Evolutionary conservation across 2,329 filamentous ascomycete species (phyloP).

Genomic region (Hymenoscyphus fraxineus): DNA sequence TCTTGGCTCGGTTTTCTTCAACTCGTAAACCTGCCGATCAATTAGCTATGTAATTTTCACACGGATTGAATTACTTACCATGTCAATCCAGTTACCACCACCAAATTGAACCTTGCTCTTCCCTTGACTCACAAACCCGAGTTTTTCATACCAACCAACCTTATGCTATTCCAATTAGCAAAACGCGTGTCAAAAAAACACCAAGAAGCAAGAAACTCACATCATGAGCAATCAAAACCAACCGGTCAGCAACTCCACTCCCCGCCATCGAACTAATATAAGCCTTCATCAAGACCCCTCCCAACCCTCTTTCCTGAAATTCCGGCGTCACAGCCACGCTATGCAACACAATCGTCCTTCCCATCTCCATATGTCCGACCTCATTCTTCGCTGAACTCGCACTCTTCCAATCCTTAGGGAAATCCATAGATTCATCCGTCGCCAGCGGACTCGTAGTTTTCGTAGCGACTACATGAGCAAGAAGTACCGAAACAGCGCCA

Average conservation of each 20-base stretch:
- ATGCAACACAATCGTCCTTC: constrained; percentile 75
- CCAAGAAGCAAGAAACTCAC: constrained; percentile 38
- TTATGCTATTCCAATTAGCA: constrained; percentile 48
- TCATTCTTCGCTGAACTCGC: neutral
- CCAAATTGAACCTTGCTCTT: constrained; percentile 68
- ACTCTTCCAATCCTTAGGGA: constrained; percentile 62
- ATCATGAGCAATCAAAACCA: constrained; percentile 75
- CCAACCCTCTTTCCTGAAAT: constrained; percentile 70
- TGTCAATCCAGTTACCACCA: constrained; percentile 76
- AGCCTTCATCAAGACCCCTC: constrained; percentile 67
- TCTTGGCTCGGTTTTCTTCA: constrained; percentile 30
- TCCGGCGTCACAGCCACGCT: constrained; percentile 75
- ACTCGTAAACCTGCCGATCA: constrained; percentile 25
- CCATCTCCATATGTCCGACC: constrained; percentile 68
- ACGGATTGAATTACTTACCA: constrained; percentile 52
- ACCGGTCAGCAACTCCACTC: constrained; percentile 64
- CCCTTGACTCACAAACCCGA: constrained; percentile 68
- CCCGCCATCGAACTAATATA: constrained; percentile 75
- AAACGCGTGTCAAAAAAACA: neutral
- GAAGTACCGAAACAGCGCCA: constrained; percentile 56
- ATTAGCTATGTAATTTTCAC: neutral
- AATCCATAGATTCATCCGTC: constrained; percentile 72
- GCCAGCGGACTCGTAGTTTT: constrained; percentile 61
- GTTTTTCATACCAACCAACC: constrained; percentile 70
- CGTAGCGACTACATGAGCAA: constrained; percentile 76